A percentile compares a stretch with the other conserved stretches of the same genome.
Evolutionary conservation across 1,284 basidiomycete species (phyloP).

Genomic region (Leccinum subrobustum): DNA sequence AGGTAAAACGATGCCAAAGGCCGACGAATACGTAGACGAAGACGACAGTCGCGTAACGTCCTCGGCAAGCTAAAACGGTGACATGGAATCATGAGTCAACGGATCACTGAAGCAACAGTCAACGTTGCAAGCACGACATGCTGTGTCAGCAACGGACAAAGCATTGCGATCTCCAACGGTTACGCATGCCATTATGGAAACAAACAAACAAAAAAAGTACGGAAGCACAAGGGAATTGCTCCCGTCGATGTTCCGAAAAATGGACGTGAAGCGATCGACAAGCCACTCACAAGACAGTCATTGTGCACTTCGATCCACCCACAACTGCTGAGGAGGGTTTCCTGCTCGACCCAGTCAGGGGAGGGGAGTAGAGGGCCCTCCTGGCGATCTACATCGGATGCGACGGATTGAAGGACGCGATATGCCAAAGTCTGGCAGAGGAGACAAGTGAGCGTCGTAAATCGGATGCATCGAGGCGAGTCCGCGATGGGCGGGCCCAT

Average conservation of each 20-base stretch:
- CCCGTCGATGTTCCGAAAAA: neutral
- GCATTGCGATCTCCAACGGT: constrained; percentile 2
- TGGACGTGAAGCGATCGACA: constrained; percentile 17
- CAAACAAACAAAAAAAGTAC: constrained; percentile 1
- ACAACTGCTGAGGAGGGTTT: constrained; percentile 60
- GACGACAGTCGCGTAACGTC: constrained; percentile 43
- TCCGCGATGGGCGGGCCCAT: constrained; percentile 45
- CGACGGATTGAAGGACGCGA: constrained; percentile 63
- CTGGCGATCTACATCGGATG: constrained; percentile 56
- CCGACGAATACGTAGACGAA: constrained; percentile 50
- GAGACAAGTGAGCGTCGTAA: constrained; percentile 66
- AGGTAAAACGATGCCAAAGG: constrained; percentile 52
- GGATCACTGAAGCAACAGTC: constrained; percentile 1
- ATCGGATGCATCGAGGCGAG: constrained; percentile 51
- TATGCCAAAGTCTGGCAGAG: constrained; percentile 65
- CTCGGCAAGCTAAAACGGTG: constrained; percentile 44
- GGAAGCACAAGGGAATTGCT: constrained; percentile 4
- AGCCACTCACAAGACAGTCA: constrained; percentile 60
- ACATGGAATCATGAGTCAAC: constrained; percentile 23
- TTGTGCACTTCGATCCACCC: constrained; percentile 75
- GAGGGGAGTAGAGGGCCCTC: constrained; percentile 68
- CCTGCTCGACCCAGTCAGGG: constrained; percentile 73
- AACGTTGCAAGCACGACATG: constrained; percentile 13
- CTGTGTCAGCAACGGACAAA: constrained; percentile 7
- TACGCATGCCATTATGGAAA: constrained; percentile 2